Conservation (phyloP, 2,329 filamentous ascomycete genomes). For the Colletotrichum graminicola region DNA sequence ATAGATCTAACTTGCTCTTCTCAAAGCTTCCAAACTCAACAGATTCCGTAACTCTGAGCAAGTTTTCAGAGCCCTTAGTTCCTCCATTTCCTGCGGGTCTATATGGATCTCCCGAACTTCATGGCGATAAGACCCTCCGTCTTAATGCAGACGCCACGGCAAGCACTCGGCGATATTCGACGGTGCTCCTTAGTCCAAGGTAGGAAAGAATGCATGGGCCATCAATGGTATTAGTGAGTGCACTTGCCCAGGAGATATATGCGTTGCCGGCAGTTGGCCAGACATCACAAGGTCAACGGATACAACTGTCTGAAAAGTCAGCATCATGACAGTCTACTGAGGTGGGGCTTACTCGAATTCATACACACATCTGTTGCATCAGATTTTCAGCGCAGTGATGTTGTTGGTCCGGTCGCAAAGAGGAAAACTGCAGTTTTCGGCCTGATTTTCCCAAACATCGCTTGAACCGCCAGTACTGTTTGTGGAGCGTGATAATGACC, state of each 20-base stretch:
- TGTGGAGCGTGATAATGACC: rapidly evolving
- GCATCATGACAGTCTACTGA: background rate
- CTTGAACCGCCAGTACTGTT: background rate
- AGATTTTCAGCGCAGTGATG: background rate
- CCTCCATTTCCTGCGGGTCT: too few species aligned
- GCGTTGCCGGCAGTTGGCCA: background rate
- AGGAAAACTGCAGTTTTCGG: background rate
- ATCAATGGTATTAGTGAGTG: too few species aligned
- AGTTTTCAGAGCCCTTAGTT: too few species aligned
- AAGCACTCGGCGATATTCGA: too few species aligned
- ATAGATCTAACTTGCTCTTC: too few species aligned
- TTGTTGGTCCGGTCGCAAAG: background rate
- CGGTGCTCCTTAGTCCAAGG: background rate
- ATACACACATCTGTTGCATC: background rate
- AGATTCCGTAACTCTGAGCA: too few species aligned
- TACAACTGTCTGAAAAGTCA: background rate
- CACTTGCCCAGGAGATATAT: background rate
- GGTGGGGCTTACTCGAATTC: rapidly evolving
- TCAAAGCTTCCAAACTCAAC: too few species aligned
- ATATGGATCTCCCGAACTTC: too few species aligned
- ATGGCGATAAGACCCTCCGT: too few species aligned
- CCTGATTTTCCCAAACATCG: background rate
- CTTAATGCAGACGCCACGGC: background rate
- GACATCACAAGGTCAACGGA: background rate
- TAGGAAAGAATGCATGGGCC: background rate